Conservation (phyloP, 345 rosid species). For the Nephelium lappaceum region DNA sequence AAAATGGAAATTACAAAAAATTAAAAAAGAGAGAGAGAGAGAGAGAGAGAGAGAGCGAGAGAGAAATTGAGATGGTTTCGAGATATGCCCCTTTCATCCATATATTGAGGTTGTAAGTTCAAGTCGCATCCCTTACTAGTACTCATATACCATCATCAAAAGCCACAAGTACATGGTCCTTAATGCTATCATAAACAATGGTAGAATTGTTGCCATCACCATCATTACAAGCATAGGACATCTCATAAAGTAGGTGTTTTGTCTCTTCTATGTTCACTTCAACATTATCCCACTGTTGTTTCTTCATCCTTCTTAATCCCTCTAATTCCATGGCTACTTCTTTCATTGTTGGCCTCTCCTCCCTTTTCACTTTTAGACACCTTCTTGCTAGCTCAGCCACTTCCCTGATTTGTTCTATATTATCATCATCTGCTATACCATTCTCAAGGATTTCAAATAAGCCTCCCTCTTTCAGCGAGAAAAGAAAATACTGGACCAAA, state of each 20-base stretch:
- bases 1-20: too few relatives aligned
- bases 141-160: slow-evolving; percentile 6
- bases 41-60: too few relatives aligned
- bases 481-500: slow-evolving; percentile 31
- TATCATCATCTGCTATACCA: not conserved
- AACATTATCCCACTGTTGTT: slow-evolving; percentile 1
- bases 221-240: too few relatives aligned
- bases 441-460: slow-evolving; percentile 28
- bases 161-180: not conserved
- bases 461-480: slow-evolving; percentile 17
- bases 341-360: too few relatives aligned
- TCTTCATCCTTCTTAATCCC: slow-evolving; percentile 19
- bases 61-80: too few relatives aligned
- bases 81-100: too few relatives aligned
- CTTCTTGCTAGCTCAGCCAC: too few relatives aligned
- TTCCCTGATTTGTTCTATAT: slow-evolving; percentile 18
- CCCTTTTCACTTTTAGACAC: too few relatives aligned
- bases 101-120: too few relatives aligned
- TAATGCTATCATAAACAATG: not conserved
- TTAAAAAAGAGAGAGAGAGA: too few relatives aligned
- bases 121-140: too few relatives aligned
- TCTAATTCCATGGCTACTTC: slow-evolving; percentile 42
- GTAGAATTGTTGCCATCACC: not conserved
- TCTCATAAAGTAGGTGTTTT: not conserved
- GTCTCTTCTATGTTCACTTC: too few relatives aligned